These are phyloP conservation scores for Kazachstania taianensis DNA, from an alignment of 805 yeast species.

Conservation along the genomic window DNA sequence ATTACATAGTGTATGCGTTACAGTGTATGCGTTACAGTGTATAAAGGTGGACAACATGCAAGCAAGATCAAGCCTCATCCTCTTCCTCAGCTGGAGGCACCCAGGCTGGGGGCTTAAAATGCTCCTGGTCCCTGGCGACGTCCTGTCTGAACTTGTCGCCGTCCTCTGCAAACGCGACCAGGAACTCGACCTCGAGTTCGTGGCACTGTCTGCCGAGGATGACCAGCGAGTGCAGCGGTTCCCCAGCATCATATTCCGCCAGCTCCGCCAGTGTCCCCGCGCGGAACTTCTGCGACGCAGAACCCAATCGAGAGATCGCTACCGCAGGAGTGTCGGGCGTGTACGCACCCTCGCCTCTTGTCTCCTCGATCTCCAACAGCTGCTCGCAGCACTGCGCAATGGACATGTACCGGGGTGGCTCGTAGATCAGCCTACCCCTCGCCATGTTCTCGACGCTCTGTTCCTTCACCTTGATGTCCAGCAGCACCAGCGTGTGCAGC, in stretches of 20 bases:
- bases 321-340: conserved; percentile 85
- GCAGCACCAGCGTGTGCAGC: conserved; percentile 74
- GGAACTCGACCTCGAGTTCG: conserved; percentile 80
- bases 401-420: conserved; percentile 95
- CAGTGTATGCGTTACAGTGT: not conserved
- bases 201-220: conserved; percentile 90
- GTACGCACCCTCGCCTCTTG: conserved; percentile 66
- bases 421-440: conserved; percentile 82
- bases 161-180: conserved; percentile 66
- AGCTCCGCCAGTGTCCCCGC: conserved; percentile 77
- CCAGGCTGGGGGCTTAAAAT: conserved; percentile 62
- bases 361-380: conserved; percentile 77
- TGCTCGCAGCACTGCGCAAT: conserved; percentile 85
- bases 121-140: conserved; percentile 50
- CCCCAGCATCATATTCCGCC: conserved; percentile 81
- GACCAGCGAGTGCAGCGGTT: conserved; percentile 84
- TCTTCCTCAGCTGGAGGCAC: conserved; percentile 40
- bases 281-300: conserved; percentile 71
- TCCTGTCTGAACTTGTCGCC: conserved; percentile 36
- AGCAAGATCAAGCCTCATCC: not conserved
- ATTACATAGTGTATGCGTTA: no score
- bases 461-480: conserved; percentile 94
- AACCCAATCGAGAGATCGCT: conserved; percentile 84
- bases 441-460: conserved; percentile 92
- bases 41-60: no score